Evolutionary conservation across 345 rosid species (phyloP).

Genomic region (Pugionium cornutum): DNA sequence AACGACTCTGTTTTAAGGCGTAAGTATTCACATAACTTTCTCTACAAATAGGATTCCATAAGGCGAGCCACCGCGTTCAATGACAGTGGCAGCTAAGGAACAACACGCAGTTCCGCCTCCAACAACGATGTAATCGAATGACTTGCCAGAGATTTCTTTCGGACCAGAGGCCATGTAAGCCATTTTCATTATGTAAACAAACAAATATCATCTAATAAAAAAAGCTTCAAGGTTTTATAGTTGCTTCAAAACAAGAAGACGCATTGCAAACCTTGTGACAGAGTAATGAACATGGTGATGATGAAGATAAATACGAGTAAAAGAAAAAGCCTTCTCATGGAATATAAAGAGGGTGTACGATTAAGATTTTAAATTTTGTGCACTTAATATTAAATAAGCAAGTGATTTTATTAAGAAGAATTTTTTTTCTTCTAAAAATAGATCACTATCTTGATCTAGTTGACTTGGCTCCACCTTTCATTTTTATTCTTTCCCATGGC

Average conservation of each 20-base stretch:
- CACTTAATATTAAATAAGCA: too few relatives aligned
- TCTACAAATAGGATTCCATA: conserved; percentile 55
- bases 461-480: too few relatives aligned
- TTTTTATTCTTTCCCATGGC: too few relatives aligned
- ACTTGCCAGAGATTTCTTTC: conserved; percentile 57
- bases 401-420: too few relatives aligned
- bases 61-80: conserved; percentile 71
- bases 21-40: conserved; percentile 51
- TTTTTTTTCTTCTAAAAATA: too few relatives aligned
- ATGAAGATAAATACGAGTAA: conserved; percentile 19
- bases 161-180: conserved; percentile 65
- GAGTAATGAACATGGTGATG: conserved; percentile 23
- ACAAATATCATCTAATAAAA: neutral
- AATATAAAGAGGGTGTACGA: too few relatives aligned
- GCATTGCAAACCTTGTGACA: conserved; percentile 25
- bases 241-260: neutral
- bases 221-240: neutral
- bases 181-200: conserved; percentile 39
- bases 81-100: conserved; percentile 65
- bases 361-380: too few relatives aligned
- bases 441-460: too few relatives aligned
- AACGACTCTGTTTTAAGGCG: conserved; percentile 56
- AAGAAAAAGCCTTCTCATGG: neutral
- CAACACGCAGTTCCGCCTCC: conserved; percentile 82
- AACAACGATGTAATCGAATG: conserved; percentile 66